Conservation (phyloP, 2,329 filamentous ascomycete species). For the Paecilomyces fulvus region DNA sequence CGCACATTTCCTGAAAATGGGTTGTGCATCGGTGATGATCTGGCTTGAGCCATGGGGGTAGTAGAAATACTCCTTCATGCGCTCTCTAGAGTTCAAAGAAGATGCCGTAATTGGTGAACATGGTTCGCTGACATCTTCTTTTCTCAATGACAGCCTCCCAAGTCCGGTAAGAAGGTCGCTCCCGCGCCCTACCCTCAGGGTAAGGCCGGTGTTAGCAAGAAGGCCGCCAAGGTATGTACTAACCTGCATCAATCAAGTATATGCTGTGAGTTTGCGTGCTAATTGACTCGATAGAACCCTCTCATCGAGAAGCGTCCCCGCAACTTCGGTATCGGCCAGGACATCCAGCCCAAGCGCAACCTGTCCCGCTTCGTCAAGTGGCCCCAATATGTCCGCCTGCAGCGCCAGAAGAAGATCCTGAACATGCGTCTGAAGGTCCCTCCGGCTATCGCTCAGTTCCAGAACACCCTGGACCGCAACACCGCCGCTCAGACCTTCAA, state of each 20-base stretch:
- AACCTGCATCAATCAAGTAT: conserved; percentile 9
- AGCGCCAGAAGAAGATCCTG: conserved; percentile 92
- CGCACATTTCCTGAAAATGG: conserved; percentile 16
- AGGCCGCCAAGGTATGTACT: conserved; percentile 82
- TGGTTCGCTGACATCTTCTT: conserved; percentile 90
- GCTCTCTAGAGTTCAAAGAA: conserved; percentile 93
- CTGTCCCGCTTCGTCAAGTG: conserved; percentile 98
- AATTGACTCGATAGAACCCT: conserved; percentile 63
- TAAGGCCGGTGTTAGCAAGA: conserved; percentile 82
- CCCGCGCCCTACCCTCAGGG: conserved; percentile 91
- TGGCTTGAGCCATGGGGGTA: conserved; percentile 46
- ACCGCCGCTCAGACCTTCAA: conserved; percentile 96
- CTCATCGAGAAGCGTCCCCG: conserved; percentile 96
- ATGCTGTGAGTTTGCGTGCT: conserved; percentile 1
- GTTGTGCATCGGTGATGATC: conserved; percentile 31
- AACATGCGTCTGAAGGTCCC: conserved; percentile 98
- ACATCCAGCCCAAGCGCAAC: conserved; percentile 95
- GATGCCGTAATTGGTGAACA: conserved; percentile 65
- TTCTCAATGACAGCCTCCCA: conserved; percentile 99
- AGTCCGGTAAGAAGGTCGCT: conserved; percentile 94
- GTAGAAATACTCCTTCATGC: conserved; percentile 46
- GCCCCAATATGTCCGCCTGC: conserved; percentile 98
- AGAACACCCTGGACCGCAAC: conserved; percentile 93
- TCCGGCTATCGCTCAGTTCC: conserved; percentile 94
- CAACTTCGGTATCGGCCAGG: conserved; percentile 98